Base-by-base conservation (phyloP, 768 basidiomycete genomes). In the Suillus plorans region DNA sequence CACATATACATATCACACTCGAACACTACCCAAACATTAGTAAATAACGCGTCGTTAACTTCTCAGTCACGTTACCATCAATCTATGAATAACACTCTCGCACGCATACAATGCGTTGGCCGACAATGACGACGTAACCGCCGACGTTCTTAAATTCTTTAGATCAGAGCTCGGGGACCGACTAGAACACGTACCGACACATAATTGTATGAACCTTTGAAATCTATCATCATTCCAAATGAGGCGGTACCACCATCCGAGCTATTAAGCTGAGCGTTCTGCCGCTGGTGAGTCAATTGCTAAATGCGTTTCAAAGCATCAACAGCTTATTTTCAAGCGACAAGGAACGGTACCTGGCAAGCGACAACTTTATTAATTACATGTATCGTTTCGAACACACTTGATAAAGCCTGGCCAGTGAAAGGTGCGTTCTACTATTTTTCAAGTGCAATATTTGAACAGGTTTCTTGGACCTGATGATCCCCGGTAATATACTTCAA, bases 1-100 rank as follows among this genome's bases (percentile, higher is more conserved):
- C 61, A 62, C 49, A 25, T 25, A 25, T 50, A 50, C 61, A 62
- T 62, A 63, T 63, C 53, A 63, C 53, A 70, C 34, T 76, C 66
- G 69, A 76, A 76, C 74, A 70, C 55, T 50, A 58, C 8, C 65
- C 68, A 76, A 76, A 76, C 6, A 77, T 5, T 0, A 0, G 31
- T 63, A 65, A 76, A 76, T 57, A 76, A 76, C 74, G 73, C 74
- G 74, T 77, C 62, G 31, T 55, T 36, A 2, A 8, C 53, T 57
- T 34, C 25, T 16, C 6, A 25, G 58, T 59, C 58, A 59, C 58
- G 58, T 59, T 59, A 59, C 58, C 41, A 18, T 41, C 39, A 18
- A 41, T 58, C 16, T 42, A 59, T 59, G 12, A 42, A 59, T 59
- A 37, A 39, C n/a, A n/a, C 7, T 7, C 3, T 14, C n/a, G 3